A percentile compares a stretch with the other conserved stretches of the same genome.
Evolutionary conservation across 257 asterid genomes (phyloP).

Genomic region (Prunella vulgaris): DNA sequence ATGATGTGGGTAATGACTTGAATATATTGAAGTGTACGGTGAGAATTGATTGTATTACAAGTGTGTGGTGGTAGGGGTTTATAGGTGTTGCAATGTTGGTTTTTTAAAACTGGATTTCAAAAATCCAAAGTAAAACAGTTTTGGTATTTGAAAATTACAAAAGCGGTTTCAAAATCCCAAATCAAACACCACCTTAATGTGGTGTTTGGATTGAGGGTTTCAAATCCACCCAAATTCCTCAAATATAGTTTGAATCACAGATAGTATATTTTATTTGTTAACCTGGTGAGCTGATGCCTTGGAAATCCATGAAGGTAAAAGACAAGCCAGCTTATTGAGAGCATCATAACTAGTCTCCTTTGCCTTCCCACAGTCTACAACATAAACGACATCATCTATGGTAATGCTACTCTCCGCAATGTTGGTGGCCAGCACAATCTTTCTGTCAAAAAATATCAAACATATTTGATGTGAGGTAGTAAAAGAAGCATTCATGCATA

Average conservation of each 20-base stretch:
- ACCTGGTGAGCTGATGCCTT: slow-evolving; percentile 99
- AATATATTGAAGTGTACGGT: too few relatives aligned
- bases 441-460: slow-evolving; percentile 47
- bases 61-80: too few relatives aligned
- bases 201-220: neutral
- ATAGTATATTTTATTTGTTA: neutral
- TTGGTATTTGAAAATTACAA: too few relatives aligned
- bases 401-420: slow-evolving; percentile 99
- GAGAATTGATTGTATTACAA: too few relatives aligned
- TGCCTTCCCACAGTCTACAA: slow-evolving; percentile 94
- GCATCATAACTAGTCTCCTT: slow-evolving; percentile 98
- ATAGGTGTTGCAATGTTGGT: too few relatives aligned
- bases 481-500: neutral
- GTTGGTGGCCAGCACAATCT: slow-evolving; percentile 92
- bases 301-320: slow-evolving; percentile 97
- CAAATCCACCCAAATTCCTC: neutral
- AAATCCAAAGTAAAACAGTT: too few relatives aligned
- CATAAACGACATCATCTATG: slow-evolving; percentile 93
- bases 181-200: too few relatives aligned
- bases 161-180: too few relatives aligned
- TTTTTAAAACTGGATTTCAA: too few relatives aligned
- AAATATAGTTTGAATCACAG: neutral
- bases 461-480: neutral
- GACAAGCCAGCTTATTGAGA: slow-evolving; percentile 91
- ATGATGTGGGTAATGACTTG: too few relatives aligned